Conservation (phyloP, 2,329 filamentous ascomycete species). For the Blastomyces emzantsi region DNA sequence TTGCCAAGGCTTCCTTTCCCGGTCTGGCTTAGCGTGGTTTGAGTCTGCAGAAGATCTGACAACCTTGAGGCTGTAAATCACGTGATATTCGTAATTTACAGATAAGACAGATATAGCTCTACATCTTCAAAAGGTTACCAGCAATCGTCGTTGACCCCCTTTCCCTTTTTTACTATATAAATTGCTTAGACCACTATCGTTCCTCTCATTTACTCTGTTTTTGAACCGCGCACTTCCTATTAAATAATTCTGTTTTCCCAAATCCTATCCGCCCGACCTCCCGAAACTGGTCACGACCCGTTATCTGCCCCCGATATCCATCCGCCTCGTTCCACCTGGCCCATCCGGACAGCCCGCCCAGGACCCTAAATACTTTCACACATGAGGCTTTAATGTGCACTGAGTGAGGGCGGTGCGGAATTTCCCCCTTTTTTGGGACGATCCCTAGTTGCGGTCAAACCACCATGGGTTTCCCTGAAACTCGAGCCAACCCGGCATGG, state of each 20-base stretch:
- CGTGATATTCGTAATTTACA: background rate
- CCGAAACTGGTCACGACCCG: background rate
- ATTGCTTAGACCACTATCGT: background rate
- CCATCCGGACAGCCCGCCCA: background rate
- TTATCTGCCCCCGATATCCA: background rate
- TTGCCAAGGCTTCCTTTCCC: background rate
- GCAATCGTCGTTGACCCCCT: background rate
- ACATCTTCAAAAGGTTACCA: too few species aligned
- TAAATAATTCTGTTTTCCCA: background rate
- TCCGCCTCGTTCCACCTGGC: background rate
- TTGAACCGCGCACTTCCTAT: background rate
- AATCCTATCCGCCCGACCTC: background rate
- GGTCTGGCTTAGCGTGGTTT: background rate
- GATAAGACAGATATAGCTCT: too few species aligned
- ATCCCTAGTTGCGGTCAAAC: background rate
- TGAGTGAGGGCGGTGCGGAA: background rate
- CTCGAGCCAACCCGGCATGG: constrained; percentile 18
- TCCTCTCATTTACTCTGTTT: background rate
- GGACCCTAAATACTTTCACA: background rate
- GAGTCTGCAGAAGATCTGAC: background rate
- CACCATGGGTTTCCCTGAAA: background rate
- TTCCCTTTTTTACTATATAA: background rate
- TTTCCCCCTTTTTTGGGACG: background rate
- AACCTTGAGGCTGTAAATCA: background rate
- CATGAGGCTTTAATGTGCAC: background rate